Percentiles rank a stretch among this genome's conserved stretches.
Conservation (phyloP, 345 rosid genomes). For the Aquilaria yunnanensis region DNA sequence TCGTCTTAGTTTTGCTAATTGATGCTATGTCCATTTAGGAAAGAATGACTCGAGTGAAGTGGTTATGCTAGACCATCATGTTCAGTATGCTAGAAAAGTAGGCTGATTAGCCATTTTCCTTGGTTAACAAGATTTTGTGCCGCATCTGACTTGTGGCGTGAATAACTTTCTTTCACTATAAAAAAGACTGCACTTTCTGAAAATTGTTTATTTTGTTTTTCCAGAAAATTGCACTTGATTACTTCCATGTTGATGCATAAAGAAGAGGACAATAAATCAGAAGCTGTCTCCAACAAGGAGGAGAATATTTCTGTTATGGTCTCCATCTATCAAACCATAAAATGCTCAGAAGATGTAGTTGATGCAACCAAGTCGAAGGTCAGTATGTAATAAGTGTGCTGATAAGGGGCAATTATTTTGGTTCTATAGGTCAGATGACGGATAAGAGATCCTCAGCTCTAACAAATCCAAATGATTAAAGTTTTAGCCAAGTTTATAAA, state of each 20-base stretch:
- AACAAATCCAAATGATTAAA: no score
- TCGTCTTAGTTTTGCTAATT: no score
- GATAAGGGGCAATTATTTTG: neutral
- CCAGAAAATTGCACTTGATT: slow-evolving; percentile 68
- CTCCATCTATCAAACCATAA: slow-evolving; percentile 52
- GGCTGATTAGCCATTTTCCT: no score
- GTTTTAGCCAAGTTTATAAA: no score
- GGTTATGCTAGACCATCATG: no score
- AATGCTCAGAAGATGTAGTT: slow-evolving; percentile 65
- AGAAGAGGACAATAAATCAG: slow-evolving; percentile 81
- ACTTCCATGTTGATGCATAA: slow-evolving; percentile 62
- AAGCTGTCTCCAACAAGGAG: slow-evolving; percentile 46
- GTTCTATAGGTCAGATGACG: neutral
- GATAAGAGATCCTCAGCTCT: no score
- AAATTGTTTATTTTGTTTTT: slow-evolving; percentile 13
- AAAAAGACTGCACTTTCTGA: neutral
- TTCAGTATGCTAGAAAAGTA: no score
- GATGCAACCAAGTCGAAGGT: slow-evolving; percentile 84
- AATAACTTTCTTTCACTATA: no score
- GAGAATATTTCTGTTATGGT: slow-evolving; percentile 45
- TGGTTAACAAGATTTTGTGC: no score
- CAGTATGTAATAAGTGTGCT: neutral
- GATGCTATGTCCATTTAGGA: no score
- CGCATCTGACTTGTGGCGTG: no score
- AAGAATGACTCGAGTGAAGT: no score